Base-by-base conservation (phyloP, 176 grass and related monocot genomes). In the Elaeis guineensis region DNA sequence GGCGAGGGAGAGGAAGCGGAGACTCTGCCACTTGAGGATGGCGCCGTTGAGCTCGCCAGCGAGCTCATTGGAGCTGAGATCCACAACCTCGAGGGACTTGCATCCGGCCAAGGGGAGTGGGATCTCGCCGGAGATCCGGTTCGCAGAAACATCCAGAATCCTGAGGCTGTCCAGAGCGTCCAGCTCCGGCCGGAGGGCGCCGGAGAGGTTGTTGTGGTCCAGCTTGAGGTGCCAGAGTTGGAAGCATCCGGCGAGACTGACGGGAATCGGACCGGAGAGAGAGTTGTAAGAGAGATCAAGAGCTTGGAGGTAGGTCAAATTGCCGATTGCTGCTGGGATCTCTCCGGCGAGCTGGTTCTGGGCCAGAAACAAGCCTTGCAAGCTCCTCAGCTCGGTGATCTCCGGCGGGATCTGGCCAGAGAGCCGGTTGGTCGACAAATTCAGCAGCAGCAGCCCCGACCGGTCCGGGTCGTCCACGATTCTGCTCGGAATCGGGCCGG, bases 171-270 rank as follows among this genome's bases (percentile, higher is more conserved):
- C 93, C 20, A 98, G 76, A 5, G 93, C 87, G 53, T 98, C 93
- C 18, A 98, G 82, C 77, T 98, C 93, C 4, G 93, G 93, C 14
- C 79, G 87, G 21, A 98, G 73, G 17, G 84, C 73, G 58, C 93
- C 93, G 0, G 79, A 91, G 35, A 98, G 87, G 22, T 49, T 59
- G 69, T 98, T 98, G 0, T 78, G 81, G 28, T 72, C 78, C 9
- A 98, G 77, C 61, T 73, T 49, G 50, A 98, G 81, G 52, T 86
- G 89, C 28, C 83, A 75, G 51, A 98, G 84, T 78, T 98, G 93
- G 76, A 98, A 92, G 70, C 93, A 98, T 35, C 87, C 93, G 16
- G 93, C 93, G 25, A 98, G 87, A 48, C 87, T 81, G 1, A 89
- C 84, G 7, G 84, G 83, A 17, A 98, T 84, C 8, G 74, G 17